Evolutionary conservation across 192 early-diverging fungal species (phyloP).

Genomic region (Mortierella hygrophila): DNA sequence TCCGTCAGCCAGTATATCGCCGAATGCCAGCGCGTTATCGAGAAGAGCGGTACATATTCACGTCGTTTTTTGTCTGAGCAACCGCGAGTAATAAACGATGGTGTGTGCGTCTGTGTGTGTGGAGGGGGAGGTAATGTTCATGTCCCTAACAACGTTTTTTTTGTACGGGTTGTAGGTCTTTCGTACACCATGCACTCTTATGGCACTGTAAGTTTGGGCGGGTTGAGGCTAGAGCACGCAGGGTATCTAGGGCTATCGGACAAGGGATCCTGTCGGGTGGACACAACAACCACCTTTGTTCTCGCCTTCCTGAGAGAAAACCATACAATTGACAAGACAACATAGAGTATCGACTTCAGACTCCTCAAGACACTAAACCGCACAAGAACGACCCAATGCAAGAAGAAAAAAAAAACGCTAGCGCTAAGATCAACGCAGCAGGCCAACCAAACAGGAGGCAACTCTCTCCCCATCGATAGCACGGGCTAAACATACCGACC

Average conservation of each 20-base stretch:
- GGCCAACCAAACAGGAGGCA: no score
- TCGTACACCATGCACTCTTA: conserved; percentile 50
- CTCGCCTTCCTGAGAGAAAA: no score
- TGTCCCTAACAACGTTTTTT: not conserved
- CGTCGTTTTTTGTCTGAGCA: conserved; percentile 2
- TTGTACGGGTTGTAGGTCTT: conserved; percentile 20
- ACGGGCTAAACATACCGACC: no score
- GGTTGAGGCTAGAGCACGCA: not conserved
- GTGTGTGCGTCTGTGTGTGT: no score
- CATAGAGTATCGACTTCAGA: no score
- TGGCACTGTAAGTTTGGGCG: conserved; percentile 33
- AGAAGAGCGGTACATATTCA: conserved; percentile 43
- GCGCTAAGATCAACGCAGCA: no score
- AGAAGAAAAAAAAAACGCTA: no score
- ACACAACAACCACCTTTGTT: not conserved
- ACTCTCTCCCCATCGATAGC: no score
- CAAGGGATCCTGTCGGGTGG: not conserved
- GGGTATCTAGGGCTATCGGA: no score
- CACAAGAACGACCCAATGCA: no score
- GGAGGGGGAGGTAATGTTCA: not conserved
- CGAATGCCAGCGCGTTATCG: conserved; percentile 54
- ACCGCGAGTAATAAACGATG: not conserved
- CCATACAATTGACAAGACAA: no score
- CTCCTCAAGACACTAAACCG: no score
- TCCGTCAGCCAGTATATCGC: conserved; percentile 53